Base-by-base conservation (phyloP, 768 basidiomycete genomes). In the Boletus sp. region DNA sequence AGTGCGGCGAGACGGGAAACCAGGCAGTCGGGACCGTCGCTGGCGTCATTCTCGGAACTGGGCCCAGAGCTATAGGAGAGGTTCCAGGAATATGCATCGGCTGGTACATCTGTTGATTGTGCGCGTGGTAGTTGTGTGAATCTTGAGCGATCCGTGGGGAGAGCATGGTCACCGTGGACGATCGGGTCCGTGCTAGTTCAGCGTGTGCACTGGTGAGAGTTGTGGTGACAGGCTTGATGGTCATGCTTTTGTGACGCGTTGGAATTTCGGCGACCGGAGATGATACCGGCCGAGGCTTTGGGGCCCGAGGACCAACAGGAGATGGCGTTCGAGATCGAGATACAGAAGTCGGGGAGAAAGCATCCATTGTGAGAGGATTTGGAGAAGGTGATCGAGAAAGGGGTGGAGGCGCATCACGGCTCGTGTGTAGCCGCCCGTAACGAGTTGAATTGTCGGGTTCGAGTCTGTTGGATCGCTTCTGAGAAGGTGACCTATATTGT, bases 221-320 rank as follows among this genome's bases (percentile, higher is more conserved):
- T 19, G 62, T 54, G 1, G 66, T 51, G 32, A 61, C 55, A 35
- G 62, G 68, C 38, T 62, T 64, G 47, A 59, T 60, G 15, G 60
- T 49, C 68, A 70, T 68, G 45, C 70, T 72, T 63, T 59, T 71
- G 44, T 69, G 70, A 11, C 65, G 66, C 11, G 64, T 63, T 1
- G 67, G 69, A 14, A 58, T 66, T 42, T 67, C 65, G 21, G 60
- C 54, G 1, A 58, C 60, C 1, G 65, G 72, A 21, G 72, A 69
- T 7, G 69, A 67, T 45, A 67, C 55, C 1, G 67, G 72, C 19
- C 69, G 67, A 35, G 57, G 54, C 57, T 55, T 72, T 49, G 51
- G 69, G 14, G 76, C 68, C 5, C 83, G 76, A 7, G 82, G 81
- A 15, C 81, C 82, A 21, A 72, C 70, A n/a, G 81, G 81, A 21